Evolutionary conservation across 2,329 filamentous ascomycete genomes (phyloP), one percentile per base, ranked within the genome.

Genomic region (Beauveria pseudobassiana): DNA sequence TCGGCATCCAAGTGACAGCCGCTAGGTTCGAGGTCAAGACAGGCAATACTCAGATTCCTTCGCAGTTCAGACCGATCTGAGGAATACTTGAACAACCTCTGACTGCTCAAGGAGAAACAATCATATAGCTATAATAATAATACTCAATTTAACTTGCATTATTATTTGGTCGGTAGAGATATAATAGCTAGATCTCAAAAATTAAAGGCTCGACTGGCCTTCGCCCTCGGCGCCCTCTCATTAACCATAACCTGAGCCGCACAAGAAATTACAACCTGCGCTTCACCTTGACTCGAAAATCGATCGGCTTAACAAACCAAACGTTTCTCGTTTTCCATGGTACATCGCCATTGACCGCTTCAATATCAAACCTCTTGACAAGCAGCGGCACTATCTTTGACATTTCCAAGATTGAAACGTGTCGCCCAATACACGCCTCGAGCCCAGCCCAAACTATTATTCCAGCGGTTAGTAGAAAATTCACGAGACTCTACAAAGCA

Each of bases 331-430:
- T 74, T 0, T 69, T 62, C 75, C 76, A 77, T 1, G 64, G 64
- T 0, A 16, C 24, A 4, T 65, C 24, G 1, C 48, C 43, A 8
- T 64, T 42, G 7, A 62, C 57, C 3, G 74, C 65, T 51, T 70
- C 65, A 46, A 76, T 72, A 18, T 74, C 69, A 56, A 75, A 76
- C 10, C 70, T 68, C 6, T 67, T 67, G 12, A 76, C 57, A 2
- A 76, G 62, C n/a, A 72, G 66, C 1, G 77, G 77, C 3, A 79
- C 69, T 16, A 78, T 58, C 64, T 78, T 79, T 4, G 68, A 69
- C 59, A 80, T 75, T 65, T 80, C 78, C 57, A 80, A 64, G 14
- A 76, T 67, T 2, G 76, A 74, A 26, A 80, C 73, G 59, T 80
- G 74, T 52, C 75, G 74, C 0, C 78, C 78, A 5, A 80, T 65